phyloP scores from a whole-genome alignment of 345 rosid species.

The Euphorbia lathyris region DNA sequence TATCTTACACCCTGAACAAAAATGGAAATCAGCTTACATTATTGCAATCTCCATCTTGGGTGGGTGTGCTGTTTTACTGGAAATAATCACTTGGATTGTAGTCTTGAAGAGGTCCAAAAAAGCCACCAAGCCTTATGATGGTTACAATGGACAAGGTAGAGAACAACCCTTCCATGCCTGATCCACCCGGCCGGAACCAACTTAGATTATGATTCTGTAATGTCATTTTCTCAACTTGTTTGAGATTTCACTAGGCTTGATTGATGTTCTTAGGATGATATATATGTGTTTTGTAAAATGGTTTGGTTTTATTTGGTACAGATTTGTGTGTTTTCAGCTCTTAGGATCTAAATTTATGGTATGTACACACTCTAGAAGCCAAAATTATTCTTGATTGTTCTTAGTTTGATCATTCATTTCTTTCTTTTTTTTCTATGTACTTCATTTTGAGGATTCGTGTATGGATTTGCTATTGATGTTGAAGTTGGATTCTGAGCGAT shows the following conservation, averaged over 20 bases:
- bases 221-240: neutral
- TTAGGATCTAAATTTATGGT: slow-evolving; percentile 3
- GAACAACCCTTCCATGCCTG: slow-evolving; percentile 27
- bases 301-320: slow-evolving; percentile 11
- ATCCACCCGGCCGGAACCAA: neutral
- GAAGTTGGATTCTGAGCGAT: too few relatives aligned
- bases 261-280: neutral
- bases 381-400: neutral
- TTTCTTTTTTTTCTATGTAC: neutral
- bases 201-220: slow-evolving; percentile 11
- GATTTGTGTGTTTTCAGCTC: neutral
- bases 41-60: slow-evolving; percentile 44
- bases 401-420: neutral
- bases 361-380: neutral
- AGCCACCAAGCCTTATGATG: slow-evolving; percentile 50
- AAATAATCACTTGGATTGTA: slow-evolving; percentile 64
- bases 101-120: slow-evolving; percentile 54
- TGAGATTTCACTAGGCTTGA: neutral
- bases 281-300: slow-evolving; percentile 15
- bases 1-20: slow-evolving; percentile 53
- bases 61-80: slow-evolving; percentile 57
- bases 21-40: slow-evolving; percentile 56
- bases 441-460: neutral
- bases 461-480: neutral
- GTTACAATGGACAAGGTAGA: slow-evolving; percentile 40